Base-by-base conservation (phyloP, 2,329 filamentous ascomycete species). In the Hypoxylon sp. region DNA sequence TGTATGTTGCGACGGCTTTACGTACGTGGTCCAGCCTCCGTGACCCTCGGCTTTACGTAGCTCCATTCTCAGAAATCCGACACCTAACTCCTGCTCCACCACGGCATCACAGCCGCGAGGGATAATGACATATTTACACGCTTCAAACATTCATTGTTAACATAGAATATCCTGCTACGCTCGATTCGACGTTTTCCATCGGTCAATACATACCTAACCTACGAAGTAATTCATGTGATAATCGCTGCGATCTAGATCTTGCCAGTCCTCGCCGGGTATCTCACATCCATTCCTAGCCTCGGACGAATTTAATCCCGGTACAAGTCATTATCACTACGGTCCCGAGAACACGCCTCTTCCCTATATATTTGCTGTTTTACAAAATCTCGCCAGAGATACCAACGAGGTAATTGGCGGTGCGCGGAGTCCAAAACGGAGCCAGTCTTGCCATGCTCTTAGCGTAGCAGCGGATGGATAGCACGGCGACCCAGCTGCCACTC, bases 1-100 rank as follows among this genome's bases (percentile, higher is more conserved):
- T n/a, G n/a, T n/a, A n/a, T n/a, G n/a, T n/a, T n/a, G n/a, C n/a
- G 20, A 37, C 27, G 48, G 21, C 21, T 27, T 38, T 52, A 52
- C 20, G 33, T 4, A 17, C 15, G 10, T 9, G 37, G 13, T 8
- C 15, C 20, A 38, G 23, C 40, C n/a, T 20, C 26, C 29, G 15
- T 9, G 5, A 20, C 24, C 20, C 11, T 58, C 55, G 55, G 55
- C n/a, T 48, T 52, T 58, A 15, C 37, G 42, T 48, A 52, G 18
- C 31, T 57, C 43, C 48, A 48, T 35, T 18, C 26, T 15, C 42
- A 52, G 43, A 52, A 48, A 40, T n/a, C 55, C 55, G 55, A 52
- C 5, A 13, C 11, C n/a, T 15, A 11, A 35, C 35, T 15, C 17
- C 13, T 23, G 4, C 37, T 20, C 37, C 20, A 20, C 2, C 18